Evolutionary conservation across 1,284 basidiomycete species (phyloP), one percentile per base, ranked within the genome.

Genomic region (Pseudozyma tsukubaensis): DNA sequence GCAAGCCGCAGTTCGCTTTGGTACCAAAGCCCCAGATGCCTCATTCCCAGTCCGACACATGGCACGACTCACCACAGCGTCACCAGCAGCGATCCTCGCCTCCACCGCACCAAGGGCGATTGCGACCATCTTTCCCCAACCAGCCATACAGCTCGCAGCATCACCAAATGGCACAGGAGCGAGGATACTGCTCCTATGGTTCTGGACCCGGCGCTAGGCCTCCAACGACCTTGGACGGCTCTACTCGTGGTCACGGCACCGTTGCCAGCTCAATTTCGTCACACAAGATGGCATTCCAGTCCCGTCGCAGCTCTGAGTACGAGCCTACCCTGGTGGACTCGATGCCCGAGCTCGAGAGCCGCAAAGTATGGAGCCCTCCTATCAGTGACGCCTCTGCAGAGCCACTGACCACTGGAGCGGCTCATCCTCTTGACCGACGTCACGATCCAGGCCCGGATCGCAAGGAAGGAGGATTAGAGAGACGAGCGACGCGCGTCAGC

Each of bases 1-100:
- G 78, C 48, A 77, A 79, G 48, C 78, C 77, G 12, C 72, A 79
- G 44, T 68, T 77, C n/a, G 72, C 73, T 14, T 32, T 75, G 3
- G 51, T 49, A 8, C 61, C 68, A 19, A 73, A 73, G 57, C 64
- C 70, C 24, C 48, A 21, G 7, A 64, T 59, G 67, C 29, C 57
- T 1, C 50, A 56, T 45, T 60, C 57, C 0, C 58, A 64, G 5
- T 59, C 56, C 0, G 50, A 35, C 21, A 45, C 52, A 2, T 63
- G 57, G 67, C 52, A 51, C 16, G 44, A 64, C 18, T 49, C 39
- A 8, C 44, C 67, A 34, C 52, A 70, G 11, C 52, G 50, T 13
- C 49, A 56, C 18, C 47, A 55, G 12, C 53, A 51, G 21, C 57
- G 57, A 44, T 58, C 52, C 14, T 21, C 56, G 5, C 24, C 50